Evolutionary conservation across 2,329 filamentous ascomycete species (phyloP).

Genomic region (Colletotrichum abscissum): DNA sequence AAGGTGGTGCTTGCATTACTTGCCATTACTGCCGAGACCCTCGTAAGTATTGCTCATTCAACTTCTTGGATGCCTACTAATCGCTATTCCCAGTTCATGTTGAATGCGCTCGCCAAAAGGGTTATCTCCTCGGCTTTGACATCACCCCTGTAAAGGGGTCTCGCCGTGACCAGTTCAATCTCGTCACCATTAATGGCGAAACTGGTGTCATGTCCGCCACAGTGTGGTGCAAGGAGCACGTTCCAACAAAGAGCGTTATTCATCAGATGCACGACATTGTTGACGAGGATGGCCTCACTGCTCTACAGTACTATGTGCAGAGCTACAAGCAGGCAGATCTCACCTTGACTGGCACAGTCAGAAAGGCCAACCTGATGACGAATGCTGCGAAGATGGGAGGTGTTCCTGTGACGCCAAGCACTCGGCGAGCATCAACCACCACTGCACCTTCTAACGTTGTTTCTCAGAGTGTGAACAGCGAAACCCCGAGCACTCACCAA

Average conservation of each 20-base stretch:
- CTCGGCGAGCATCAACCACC: conserved; percentile 68
- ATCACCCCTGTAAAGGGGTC: conserved; percentile 91
- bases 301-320: conserved; percentile 86
- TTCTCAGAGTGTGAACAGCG: conserved; percentile 15
- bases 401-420: conserved; percentile 47
- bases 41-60: conserved; percentile 46
- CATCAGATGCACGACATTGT: conserved; percentile 84
- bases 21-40: conserved; percentile 79
- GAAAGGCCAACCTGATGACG: conserved; percentile 86
- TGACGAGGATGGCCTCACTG: conserved; percentile 78
- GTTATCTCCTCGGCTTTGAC: conserved; percentile 89
- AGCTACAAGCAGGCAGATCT: conserved; percentile 96
- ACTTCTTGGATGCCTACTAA: conserved; percentile 41
- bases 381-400: conserved; percentile 67
- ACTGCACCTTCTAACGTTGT: conserved; percentile 46
- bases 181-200: conserved; percentile 84
- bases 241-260: conserved; percentile 75
- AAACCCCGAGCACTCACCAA: conserved; percentile 39
- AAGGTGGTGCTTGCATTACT: conserved; percentile 80
- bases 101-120: conserved; percentile 87
- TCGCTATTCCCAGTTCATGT: conserved; percentile 75
- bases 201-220: conserved; percentile 85
- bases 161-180: conserved; percentile 81
- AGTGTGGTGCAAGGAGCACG: conserved; percentile 93
- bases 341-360: conserved; percentile 88